Evolutionary conservation across 208 protist species (phyloP), one percentile per base, ranked within the genome.

Genomic region (Zelonia costaricensis): DNA sequence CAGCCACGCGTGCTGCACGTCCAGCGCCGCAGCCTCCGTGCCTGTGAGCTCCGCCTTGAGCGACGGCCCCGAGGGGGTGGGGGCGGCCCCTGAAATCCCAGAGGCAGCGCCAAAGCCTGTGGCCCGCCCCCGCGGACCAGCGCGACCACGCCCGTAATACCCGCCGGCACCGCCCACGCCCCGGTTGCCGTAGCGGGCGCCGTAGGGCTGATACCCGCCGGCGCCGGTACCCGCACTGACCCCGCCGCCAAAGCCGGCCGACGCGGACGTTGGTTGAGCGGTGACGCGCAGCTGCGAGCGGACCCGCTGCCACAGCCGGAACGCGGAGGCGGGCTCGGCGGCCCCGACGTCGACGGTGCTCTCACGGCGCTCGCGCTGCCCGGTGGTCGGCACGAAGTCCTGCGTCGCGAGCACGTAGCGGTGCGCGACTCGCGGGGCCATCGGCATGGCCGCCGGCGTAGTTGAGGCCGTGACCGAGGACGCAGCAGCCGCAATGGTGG

Each of bases 1-100:
- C 15, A 76, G 45, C 61, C 69, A 76, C 33, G 69, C 45, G 4
- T 35, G 69, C 56, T 65, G 55, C 23, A 76, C 54, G 13, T 76
- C 55, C 43, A 47, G 7, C 43, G 63, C 49, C 0, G 63, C 62
- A 20, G 40, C 25, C 47, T 65, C 62, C 18, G 45, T 8, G 15
- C 18, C 22, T 9, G 40, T 45, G 16, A 73, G 15, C 54, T 73
- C 58, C 20, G 66, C 58, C 28, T 46, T 62, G 15, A 72, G 35
- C 7, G 35, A 48, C 18, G 51, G 16, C 38, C 22, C 42, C 51
- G 52, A 31, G 8, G 27, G 15, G 2, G 38, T 22, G 42, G 27
- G 20, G 13, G 42, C 49, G 5, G 58, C 12, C 27, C 20, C 1
- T 16, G 45, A 18, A 10, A 43, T 10, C 28, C 42, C 8, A 53